Evolutionary conservation across 352 stramenopile species (phyloP), one percentile per base, ranked within the genome.

Genomic region (Globisporangium splendens): DNA sequence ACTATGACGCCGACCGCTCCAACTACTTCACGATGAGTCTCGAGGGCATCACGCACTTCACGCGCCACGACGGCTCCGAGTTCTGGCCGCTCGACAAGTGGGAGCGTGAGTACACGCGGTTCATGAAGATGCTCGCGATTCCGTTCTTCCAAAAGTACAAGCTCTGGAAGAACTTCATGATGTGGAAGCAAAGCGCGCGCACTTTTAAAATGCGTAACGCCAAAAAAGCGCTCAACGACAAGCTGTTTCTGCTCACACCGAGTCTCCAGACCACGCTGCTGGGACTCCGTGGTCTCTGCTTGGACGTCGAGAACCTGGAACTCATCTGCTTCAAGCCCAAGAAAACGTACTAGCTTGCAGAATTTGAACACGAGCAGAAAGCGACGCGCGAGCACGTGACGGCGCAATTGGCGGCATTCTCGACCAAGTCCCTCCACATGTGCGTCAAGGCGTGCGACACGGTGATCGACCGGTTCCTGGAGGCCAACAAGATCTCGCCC

Each of bases 11-110:
- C n/a, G 86, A 97, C 55, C 79, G 77, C 0, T 63, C 59, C 35
- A 72, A 96, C 64, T 98, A 98, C 71, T 98, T 96, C 56, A 98
- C 93, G 13, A 90, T 98, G 68, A 97, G 88, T 56, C 77, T 90
- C 55, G 84, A 92, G 47, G 94, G 93, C 1, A 80, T 98, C 35
- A 98, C 93, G 5, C 90, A 96, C 50, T 98, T 98, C 50, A 94
- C 81, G n/a, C 73, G 68, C 8, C 74, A 86, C 14, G 67, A 91
- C 28, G 28, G 28, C 50, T 91, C 81, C 1, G 91, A 97, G 41
- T 98, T 98, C 63, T 98, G 92, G 66, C 62, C 87, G 8, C 77
- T 98, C 15, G 77, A 95, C 33, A 91, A 93, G 54, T 98, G 93
- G 93, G 94, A 98, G 55, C 75, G 81, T 43, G 94, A 98, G 68